Conservation (phyloP, 1,284 basidiomycete species). For the Ceratobasidium sp. region DNA sequence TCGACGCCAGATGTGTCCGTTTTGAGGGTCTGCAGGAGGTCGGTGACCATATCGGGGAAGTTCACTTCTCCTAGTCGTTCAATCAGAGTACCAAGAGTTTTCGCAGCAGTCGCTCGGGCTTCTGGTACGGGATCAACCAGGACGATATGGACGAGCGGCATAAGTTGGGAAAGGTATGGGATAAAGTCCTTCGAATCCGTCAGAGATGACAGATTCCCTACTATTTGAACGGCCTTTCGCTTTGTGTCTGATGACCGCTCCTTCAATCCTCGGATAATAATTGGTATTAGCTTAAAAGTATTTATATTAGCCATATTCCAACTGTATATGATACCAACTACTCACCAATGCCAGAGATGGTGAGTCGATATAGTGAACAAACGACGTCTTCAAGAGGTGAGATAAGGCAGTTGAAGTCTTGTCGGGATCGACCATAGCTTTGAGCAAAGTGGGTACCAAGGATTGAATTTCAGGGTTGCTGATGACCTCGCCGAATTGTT, state of each 20-base stretch:
- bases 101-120: conserved; percentile 95
- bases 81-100: conserved; percentile 95
- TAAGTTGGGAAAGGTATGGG: conserved; percentile 87
- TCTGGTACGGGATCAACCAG: conserved; percentile 96
- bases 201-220: conserved; percentile 93
- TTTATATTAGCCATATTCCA: background rate
- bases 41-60: conserved; percentile 94
- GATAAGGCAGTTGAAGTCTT: conserved; percentile 88
- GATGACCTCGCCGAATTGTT: conserved; percentile 97
- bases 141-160: conserved; percentile 92
- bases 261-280: conserved; percentile 90
- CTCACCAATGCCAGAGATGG: conserved; percentile 93
- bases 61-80: conserved; percentile 94
- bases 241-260: conserved; percentile 94
- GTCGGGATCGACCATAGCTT: conserved; percentile 94
- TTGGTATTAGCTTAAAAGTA: conserved; percentile 80
- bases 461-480: conserved; percentile 94
- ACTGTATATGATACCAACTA: conserved; percentile 36
- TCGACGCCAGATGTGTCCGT: conserved; percentile 96
- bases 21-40: conserved; percentile 88
- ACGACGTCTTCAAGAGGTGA: conserved; percentile 89
- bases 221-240: conserved; percentile 95
- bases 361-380: conserved; percentile 98
- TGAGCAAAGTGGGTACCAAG: conserved; percentile 90
- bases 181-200: conserved; percentile 97